These are phyloP conservation scores for Fusarium sp. DNA, from an alignment of 2,329 filamentous ascomycete genomes.

Conservation along the genomic window DNA sequence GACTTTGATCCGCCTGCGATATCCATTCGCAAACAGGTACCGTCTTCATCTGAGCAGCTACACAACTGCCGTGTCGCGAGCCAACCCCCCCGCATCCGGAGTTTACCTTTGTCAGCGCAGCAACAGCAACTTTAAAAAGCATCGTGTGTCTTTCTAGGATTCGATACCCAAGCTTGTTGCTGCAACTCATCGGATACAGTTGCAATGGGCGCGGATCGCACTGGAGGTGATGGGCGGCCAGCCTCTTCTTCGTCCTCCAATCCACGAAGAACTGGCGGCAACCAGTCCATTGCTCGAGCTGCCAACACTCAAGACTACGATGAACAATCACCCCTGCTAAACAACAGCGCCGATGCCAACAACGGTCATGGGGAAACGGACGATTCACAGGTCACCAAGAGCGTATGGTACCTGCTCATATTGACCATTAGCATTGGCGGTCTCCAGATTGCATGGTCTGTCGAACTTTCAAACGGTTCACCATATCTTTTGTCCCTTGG, in stretches of 20 bases:
- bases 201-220: conserved; percentile 34
- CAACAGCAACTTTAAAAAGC: conserved; percentile 25
- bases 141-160: conserved; percentile 14
- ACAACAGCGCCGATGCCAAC: conserved; percentile 23
- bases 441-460: conserved; percentile 94
- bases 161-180: conserved; percentile 18
- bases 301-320: conserved; percentile 30
- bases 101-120: conserved; percentile 17
- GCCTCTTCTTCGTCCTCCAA: conserved; percentile 21
- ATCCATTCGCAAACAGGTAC: conserved; percentile 29
- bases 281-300: conserved; percentile 37
- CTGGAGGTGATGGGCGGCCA: conserved; percentile 13
- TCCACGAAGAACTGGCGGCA: conserved; percentile 23
- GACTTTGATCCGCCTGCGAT: conserved; percentile 11
- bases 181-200: conserved; percentile 10
- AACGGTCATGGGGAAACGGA: conserved; percentile 35
- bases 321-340: conserved; percentile 53
- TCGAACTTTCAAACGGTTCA: conserved; percentile 93
- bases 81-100: conserved; percentile 34
- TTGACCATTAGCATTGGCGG: conserved; percentile 89
- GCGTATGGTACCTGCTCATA: conserved; percentile 85
- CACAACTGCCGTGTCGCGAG: conserved; percentile 18
- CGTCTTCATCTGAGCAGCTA: conserved; percentile 10
- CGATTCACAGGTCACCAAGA: conserved; percentile 75
- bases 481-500: conserved; percentile 85